phyloP scores from a whole-genome alignment of 2,329 filamentous ascomycete species.

The Sporothrix sp. region DNA sequence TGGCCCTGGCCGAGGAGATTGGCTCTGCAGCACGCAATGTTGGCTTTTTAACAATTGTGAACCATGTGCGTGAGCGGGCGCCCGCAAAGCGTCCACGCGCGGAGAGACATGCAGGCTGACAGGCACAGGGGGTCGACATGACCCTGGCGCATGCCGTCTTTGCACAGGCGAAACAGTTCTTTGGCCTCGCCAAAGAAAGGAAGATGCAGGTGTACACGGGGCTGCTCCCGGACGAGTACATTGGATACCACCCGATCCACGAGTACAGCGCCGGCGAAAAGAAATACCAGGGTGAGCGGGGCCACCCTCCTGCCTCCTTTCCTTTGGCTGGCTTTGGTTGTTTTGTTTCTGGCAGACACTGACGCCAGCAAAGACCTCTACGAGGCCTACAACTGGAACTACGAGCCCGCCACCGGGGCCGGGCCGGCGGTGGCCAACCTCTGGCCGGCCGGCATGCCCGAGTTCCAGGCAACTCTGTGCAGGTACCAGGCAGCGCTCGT shows the following conservation, averaged over 20 bases:
- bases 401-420: conserved; percentile 24
- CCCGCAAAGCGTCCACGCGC: too few relatives aligned
- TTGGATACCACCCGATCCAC: conserved; percentile 28
- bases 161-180: conserved; percentile 32
- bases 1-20: conserved; percentile 30
- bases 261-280: conserved; percentile 32
- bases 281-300: conserved; percentile 26
- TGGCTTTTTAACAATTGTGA: conserved; percentile 36
- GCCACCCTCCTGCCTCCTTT: too few relatives aligned
- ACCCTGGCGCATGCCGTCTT: conserved; percentile 25
- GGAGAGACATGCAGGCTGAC: conserved; percentile 6
- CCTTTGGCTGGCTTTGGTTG: too few relatives aligned
- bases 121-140: conserved; percentile 22
- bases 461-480: conserved; percentile 27
- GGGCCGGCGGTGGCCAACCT: conserved; percentile 20
- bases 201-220: conserved; percentile 38
- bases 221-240: conserved; percentile 26
- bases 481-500: conserved; percentile 12
- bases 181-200: conserved; percentile 32
- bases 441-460: conserved; percentile 25
- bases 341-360: not conserved
- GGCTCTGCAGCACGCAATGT: conserved; percentile 31
- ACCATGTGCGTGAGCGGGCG: conserved; percentile 21
- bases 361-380: conserved; percentile 20
- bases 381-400: conserved; percentile 28